Evolutionary conservation across 2,329 filamentous ascomycete genomes (phyloP).

Genomic region (Coniochaeta sp.): DNA sequence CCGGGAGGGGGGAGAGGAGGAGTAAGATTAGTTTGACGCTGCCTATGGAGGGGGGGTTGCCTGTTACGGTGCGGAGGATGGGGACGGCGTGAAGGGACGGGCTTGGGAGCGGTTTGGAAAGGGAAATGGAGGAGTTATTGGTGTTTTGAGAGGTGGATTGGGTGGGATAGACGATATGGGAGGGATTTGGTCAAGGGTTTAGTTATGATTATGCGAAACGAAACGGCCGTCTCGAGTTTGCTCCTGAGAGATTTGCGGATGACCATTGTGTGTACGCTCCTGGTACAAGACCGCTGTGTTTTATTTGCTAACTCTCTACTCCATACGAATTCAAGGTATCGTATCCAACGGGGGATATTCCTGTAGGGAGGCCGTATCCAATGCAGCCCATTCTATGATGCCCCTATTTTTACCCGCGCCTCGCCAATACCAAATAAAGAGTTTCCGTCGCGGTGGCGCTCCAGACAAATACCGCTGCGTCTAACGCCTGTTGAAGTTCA

Average conservation of each 20-base stretch:
- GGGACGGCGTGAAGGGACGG: too few species aligned
- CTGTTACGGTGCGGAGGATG: conserved; percentile 29
- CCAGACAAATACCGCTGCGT: too few species aligned
- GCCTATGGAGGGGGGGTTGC: conserved; percentile 56
- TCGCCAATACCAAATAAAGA: not conserved
- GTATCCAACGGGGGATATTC: not conserved
- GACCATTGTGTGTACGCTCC: too few species aligned
- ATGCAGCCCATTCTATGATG: not conserved
- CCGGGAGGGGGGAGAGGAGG: conserved; percentile 43
- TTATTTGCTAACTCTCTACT: not conserved
- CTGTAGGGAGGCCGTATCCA: not conserved
- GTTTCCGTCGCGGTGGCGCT: not conserved
- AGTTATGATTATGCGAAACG: too few species aligned
- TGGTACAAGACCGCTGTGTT: too few species aligned
- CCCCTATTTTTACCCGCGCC: not conserved
- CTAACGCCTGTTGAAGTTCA: conserved; percentile 46
- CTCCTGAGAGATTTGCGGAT: too few species aligned
- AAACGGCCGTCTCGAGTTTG: too few species aligned
- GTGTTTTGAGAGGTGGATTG: too few species aligned
- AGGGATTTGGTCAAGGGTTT: too few species aligned
- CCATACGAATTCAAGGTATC: not conserved
- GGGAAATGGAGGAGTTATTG: too few species aligned
- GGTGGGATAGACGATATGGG: too few species aligned
- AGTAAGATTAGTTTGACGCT: conserved; percentile 56
- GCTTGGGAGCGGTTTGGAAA: too few species aligned